Evolutionary conservation across 306 rosid species (phyloP), one percentile per base, ranked within the genome.

Genomic region (Trifolium repens): DNA sequence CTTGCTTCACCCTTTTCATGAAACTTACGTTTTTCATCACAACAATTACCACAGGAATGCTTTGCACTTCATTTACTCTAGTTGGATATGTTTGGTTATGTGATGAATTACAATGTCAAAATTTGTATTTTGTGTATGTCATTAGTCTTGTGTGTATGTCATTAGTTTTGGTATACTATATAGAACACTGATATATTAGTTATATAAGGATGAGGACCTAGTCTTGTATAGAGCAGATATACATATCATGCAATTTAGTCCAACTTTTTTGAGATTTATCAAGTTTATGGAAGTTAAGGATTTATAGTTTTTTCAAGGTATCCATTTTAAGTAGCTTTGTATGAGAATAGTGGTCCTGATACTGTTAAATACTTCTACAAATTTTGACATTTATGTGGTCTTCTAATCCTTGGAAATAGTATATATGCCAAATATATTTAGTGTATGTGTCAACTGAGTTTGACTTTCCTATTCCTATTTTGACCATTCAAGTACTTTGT

Each of bases 401-500:
- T 47, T 81, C 49, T 42, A 9, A 26, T 70, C 76, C 62, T 42
- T 60, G 22, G 74, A 70, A 72, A 76, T 84, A 43, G 73, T 69
- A 52, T 70, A 22, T 60, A 67, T 61, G n/a, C 50, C 32, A 34
- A 82, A 67, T 61, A 54, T 37, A 54, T 67, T 71, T 54, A 19
- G 61, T 26, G 50, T 34, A 22, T 22, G 46, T 81, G 55, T 81
- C 22, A 47, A 64, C 17, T 63, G 34, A 46, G 54, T 62, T 79
- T 79, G 47, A 82, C 67, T 72, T 85, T 59, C 47, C 64, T 71
- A 43, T 73, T 75, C 47, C 49, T 60, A 55, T 76, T 63, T 83
- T 79, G 67, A 74, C 81, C 70, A 27, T 83, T 79, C 24, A 90
- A 94, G 88, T 81, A 83, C 69, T 65, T 75, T 71, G 57, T 85